Conservation (phyloP, 73 alveolate genomes). For the Blepharisma japonicum region DNA sequence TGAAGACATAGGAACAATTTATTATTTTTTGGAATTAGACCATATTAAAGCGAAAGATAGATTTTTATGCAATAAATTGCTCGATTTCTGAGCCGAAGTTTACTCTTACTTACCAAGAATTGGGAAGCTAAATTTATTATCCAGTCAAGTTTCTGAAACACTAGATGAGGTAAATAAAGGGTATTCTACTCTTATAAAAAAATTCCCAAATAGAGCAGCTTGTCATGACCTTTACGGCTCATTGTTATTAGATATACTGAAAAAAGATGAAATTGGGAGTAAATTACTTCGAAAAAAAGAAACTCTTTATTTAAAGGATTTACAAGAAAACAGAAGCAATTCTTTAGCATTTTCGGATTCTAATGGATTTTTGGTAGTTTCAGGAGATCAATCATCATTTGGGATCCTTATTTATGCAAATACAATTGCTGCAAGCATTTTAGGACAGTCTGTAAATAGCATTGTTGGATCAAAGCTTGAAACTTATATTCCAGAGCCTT, state of each 20-base stretch:
- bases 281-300: neutral
- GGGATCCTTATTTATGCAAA: neutral
- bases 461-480: neutral
- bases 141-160: neutral
- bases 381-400: neutral
- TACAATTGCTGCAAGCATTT: neutral
- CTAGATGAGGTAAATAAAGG: neutral
- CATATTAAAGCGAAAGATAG: neutral
- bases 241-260: neutral
- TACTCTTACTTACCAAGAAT: neutral
- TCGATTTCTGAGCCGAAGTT: neutral
- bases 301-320: neutral
- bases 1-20: neutral
- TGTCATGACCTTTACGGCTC: neutral
- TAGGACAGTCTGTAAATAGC: neutral
- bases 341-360: neutral
- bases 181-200: neutral
- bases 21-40: neutral
- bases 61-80: neutral
- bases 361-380: slow-evolving; percentile 15
- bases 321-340: neutral
- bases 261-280: neutral
- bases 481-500: neutral
- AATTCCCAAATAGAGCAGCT: neutral
- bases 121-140: neutral